These are phyloP conservation scores for Diutina pseudorugosa DNA, from an alignment of 1,139 yeast species.

Conservation along the genomic window DNA sequence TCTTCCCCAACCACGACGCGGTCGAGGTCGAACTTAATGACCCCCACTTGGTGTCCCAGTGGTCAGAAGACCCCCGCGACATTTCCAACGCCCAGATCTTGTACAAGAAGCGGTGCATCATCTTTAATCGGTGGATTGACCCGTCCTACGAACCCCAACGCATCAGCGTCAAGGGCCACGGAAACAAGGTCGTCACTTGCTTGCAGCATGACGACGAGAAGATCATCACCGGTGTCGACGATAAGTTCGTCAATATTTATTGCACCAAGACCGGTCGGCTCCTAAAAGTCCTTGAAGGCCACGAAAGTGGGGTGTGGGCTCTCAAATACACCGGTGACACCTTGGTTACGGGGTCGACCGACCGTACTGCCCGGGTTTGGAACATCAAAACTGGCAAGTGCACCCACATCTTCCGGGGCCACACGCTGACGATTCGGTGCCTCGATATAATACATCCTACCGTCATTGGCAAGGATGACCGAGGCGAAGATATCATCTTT, in stretches of 20 bases:
- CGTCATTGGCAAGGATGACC: constrained; percentile 42
- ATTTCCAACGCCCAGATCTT: constrained; percentile 37
- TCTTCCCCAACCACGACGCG: constrained; percentile 27
- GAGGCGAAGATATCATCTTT: constrained; percentile 51
- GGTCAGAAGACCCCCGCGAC: constrained; percentile 17
- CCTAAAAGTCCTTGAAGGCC: constrained; percentile 66
- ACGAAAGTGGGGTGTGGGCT: constrained; percentile 99
- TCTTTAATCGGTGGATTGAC: constrained; percentile 73
- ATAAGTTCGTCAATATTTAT: constrained; percentile 68
- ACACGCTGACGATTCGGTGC: constrained; percentile 86
- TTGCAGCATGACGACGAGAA: constrained; percentile 86
- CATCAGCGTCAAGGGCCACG: constrained; percentile 62
- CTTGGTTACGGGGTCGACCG: constrained; percentile 84
- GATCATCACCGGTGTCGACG: constrained; percentile 90
- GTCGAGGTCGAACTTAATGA: constrained; percentile 23
- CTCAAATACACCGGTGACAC: constrained; percentile 78
- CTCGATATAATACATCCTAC: constrained; percentile 70
- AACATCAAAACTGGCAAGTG: constrained; percentile 63
- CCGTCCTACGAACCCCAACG: constrained; percentile 59
- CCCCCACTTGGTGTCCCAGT: constrained; percentile 8
- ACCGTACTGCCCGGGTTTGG: constrained; percentile 87
- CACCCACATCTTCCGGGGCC: constrained; percentile 82
- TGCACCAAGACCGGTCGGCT: constrained; percentile 64
- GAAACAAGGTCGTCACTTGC: constrained; percentile 82
- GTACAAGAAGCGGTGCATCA: constrained; percentile 54